Percentiles rank a stretch among this genome's conserved stretches.
Evolutionary conservation across 176 grass and related monocot genomes (phyloP).

Genomic region (Coix lacrymajobi): DNA sequence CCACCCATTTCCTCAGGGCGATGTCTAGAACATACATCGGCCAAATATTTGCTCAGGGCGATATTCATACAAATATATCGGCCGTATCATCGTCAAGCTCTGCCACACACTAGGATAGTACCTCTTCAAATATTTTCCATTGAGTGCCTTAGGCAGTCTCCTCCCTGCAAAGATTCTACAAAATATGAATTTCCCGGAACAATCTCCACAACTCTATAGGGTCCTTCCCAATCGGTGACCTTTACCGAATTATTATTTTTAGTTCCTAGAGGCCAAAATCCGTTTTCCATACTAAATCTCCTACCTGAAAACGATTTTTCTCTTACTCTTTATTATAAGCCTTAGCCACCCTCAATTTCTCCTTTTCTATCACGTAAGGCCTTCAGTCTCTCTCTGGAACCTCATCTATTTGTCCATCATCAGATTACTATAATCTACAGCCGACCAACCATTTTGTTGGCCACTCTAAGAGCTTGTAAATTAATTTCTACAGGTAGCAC

Average conservation of each 20-base stretch:
- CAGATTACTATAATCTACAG: neutral
- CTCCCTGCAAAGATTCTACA: neutral
- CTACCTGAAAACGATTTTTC: neutral
- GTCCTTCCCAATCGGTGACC: neutral
- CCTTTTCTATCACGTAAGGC: neutral
- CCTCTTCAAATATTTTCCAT: too few relatives aligned
- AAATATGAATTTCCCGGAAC: neutral
- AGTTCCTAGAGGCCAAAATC: neutral
- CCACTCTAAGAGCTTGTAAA: neutral
- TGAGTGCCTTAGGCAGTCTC: neutral
- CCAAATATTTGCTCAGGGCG: too few relatives aligned
- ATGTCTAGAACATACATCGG: too few relatives aligned
- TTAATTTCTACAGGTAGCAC: neutral
- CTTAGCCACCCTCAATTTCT: neutral
- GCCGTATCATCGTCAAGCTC: too few relatives aligned
- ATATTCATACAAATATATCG: too few relatives aligned
- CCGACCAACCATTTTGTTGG: neutral
- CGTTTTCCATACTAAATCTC: neutral
- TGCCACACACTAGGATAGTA: too few relatives aligned
- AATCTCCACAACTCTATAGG: neutral
- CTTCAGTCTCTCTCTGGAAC: neutral
- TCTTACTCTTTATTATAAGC: neutral
- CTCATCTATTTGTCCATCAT: neutral
- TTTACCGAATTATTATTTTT: neutral
- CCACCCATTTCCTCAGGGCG: too few relatives aligned